A percentile compares a stretch with the other conserved stretches of the same genome.
These are phyloP conservation scores for Avicennia marina DNA, from an alignment of 257 asterid species.

Conservation along the genomic window DNA sequence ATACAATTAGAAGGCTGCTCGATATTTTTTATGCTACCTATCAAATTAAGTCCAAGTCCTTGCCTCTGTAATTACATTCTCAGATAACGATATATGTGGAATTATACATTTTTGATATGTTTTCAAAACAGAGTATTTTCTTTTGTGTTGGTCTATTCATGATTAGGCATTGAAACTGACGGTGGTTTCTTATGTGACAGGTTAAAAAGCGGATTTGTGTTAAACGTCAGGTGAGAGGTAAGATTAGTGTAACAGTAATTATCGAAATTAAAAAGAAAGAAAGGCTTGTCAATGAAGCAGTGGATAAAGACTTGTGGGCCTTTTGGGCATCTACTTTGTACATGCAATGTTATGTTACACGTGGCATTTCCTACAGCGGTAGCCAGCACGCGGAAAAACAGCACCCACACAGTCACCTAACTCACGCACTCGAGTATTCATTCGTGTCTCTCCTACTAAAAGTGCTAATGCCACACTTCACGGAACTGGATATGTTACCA, in stretches of 20 bases:
- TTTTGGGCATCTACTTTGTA: background rate
- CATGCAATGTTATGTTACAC: slow-evolving; percentile 13
- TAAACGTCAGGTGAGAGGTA: slow-evolving; percentile 4
- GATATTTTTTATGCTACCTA: slow-evolving; percentile 11
- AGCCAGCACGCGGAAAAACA: slow-evolving; percentile 15
- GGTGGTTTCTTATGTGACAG: background rate
- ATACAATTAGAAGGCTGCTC: slow-evolving; percentile 1
- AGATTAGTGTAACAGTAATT: background rate
- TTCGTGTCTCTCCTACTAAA: too few relatives aligned
- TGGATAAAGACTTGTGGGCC: slow-evolving; percentile 15
- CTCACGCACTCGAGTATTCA: too few relatives aligned
- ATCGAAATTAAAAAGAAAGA: too few relatives aligned
- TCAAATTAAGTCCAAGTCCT: background rate
- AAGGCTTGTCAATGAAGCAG: too few relatives aligned
- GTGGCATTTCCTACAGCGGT: slow-evolving; percentile 14
- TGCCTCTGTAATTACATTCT: too few relatives aligned
- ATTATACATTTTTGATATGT: too few relatives aligned
- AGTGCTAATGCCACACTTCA: too few relatives aligned
- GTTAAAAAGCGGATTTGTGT: background rate
- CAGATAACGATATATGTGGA: too few relatives aligned
- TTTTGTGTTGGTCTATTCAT: background rate
- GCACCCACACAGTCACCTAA: too few relatives aligned
- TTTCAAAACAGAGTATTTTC: too few relatives aligned
- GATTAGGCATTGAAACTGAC: background rate
- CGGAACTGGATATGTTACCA: too few relatives aligned